A percentile compares a stretch with the other conserved stretches of the same genome.
Conservation (phyloP, 148 eudicot genomes). For the Vaccinium darrowii region DNA sequence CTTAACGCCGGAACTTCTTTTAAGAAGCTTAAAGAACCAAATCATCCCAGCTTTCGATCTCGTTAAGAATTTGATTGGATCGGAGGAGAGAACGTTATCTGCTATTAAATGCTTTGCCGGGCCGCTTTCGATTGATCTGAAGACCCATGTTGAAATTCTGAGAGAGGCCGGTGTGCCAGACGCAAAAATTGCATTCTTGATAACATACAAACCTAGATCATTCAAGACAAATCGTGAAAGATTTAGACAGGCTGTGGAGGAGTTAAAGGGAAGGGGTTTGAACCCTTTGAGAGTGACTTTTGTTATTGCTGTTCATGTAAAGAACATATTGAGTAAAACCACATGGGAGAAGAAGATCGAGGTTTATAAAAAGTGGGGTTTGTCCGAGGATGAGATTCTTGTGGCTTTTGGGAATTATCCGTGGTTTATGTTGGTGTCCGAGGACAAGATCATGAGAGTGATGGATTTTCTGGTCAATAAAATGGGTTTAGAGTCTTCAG, state of each 20-base stretch:
- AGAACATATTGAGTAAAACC: constrained; percentile 4
- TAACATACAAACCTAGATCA: background rate
- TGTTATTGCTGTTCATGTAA: background rate
- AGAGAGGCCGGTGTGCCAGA: constrained; percentile 8
- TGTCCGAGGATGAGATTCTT: constrained; percentile 23
- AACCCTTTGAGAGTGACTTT: background rate
- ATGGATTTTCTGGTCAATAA: constrained; percentile 28
- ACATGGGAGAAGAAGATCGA: constrained; percentile 18
- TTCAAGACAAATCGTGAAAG: background rate
- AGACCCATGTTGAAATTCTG: background rate
- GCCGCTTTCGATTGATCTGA: background rate
- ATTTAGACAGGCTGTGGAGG: constrained; percentile 11
- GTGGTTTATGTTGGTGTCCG: constrained; percentile 13
- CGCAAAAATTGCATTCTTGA: background rate
- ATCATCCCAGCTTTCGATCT: background rate
- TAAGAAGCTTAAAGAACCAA: constrained; percentile 3
- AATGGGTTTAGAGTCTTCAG: constrained; percentile 12
- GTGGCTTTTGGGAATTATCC: constrained; percentile 18
- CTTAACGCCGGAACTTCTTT: background rate
- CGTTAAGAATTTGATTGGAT: background rate
- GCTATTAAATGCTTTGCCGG: background rate
- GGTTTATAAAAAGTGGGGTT: constrained; percentile 28
- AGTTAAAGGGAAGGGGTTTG: constrained; percentile 18
- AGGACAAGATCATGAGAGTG: constrained; percentile 18
- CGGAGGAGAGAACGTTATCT: background rate